These are phyloP conservation scores for Dillenia turbinata DNA, from an alignment of 164 flowering plant genomes.

Conservation along the genomic window DNA sequence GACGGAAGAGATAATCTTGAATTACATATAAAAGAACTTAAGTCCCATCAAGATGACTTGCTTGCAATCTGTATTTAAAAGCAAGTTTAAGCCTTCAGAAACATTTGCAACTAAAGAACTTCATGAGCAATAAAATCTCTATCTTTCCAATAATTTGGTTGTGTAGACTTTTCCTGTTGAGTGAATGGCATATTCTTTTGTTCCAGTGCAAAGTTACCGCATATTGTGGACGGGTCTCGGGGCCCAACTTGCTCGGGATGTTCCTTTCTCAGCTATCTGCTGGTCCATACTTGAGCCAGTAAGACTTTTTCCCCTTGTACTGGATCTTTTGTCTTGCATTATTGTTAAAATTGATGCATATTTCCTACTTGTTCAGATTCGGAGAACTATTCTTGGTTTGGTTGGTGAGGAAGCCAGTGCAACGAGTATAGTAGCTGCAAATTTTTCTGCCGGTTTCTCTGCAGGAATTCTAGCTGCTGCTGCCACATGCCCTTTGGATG, in stretches of 20 bases:
- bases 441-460: constrained; percentile 86
- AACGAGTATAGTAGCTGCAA: constrained; percentile 61
- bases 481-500: constrained; percentile 95
- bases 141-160: no score
- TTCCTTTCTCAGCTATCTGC: constrained; percentile 96
- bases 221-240: constrained; percentile 93
- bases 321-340: no score
- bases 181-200: background rate
- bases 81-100: no score
- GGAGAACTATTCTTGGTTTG: constrained; percentile 51
- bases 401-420: constrained; percentile 63
- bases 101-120: no score
- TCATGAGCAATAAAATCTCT: no score
- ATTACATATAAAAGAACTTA: no score
- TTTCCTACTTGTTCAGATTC: constrained; percentile 34
- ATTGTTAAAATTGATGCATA: background rate
- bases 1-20: no score
- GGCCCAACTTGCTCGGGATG: constrained; percentile 97
- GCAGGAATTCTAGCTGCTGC: constrained; percentile 97
- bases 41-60: no score
- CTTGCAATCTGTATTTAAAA: no score
- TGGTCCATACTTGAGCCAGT: constrained; percentile 98
- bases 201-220: constrained; percentile 66
- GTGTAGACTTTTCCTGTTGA: no score
- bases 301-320: constrained; percentile 18